A percentile compares a stretch with the other conserved stretches of the same genome.
phyloP scores from a whole-genome alignment of 2,329 filamentous ascomycete genomes.

The Colletotrichum paranaense region DNA sequence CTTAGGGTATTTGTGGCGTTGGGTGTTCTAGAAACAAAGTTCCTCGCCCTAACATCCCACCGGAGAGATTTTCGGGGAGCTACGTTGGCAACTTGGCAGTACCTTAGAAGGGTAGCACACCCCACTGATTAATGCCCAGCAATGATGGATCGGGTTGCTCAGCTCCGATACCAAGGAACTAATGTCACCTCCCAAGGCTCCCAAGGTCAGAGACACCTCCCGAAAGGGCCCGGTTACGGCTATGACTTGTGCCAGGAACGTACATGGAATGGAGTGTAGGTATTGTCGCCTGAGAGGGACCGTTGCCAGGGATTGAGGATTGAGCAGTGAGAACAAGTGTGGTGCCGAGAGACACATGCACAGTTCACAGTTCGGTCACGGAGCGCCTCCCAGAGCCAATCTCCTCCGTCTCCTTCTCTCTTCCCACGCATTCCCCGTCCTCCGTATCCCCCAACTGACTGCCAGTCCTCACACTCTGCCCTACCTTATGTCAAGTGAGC shows the following conservation, averaged over 20 bases:
- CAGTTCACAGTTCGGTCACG: background rate
- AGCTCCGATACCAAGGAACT: background rate
- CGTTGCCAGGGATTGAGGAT: background rate
- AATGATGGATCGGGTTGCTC: background rate
- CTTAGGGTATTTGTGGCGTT: no score
- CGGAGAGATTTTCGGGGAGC: slow-evolving; percentile 26
- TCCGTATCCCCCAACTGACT: background rate
- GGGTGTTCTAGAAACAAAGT: background rate
- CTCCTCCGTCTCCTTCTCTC: background rate
- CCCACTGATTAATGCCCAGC: background rate
- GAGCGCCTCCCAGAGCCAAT: background rate
- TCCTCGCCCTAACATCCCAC: background rate
- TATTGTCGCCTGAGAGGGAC: background rate
- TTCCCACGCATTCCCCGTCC: background rate
- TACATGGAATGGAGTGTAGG: background rate
- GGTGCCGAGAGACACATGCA: background rate
- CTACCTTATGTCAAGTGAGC: background rate
- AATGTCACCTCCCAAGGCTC: background rate
- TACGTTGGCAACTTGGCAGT: background rate
- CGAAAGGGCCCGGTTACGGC: background rate
- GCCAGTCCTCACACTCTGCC: background rate
- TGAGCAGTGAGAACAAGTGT: background rate
- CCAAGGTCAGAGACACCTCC: background rate
- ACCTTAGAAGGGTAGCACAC: background rate
- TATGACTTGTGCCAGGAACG: background rate